Evolutionary conservation across 345 rosid species (phyloP), one percentile per base, ranked within the genome.

Genomic region (Lagerstroemia speciosa): DNA sequence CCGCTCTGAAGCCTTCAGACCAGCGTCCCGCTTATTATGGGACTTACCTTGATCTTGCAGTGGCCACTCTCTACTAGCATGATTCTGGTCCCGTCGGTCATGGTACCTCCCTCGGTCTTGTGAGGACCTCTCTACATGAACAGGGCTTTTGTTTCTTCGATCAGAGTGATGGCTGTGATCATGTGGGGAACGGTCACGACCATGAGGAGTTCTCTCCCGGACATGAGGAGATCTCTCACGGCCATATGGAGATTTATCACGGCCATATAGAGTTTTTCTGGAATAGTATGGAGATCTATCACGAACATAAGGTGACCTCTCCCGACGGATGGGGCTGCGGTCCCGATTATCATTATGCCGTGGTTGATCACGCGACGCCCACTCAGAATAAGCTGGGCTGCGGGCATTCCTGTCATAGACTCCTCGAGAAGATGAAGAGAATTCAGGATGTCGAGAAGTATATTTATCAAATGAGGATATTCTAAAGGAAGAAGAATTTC

Each of bases 131-230:
- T 91, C 95, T 71, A 64, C 31, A 79, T 66, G 79, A 72, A 80
- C 66, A 69, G 98, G 97, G 80, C 96, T 93, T 81, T 84, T 77
- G 70, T 76, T 84, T 80, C 97, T 88, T 76, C 87, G 80, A 75
- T 88, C 96, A 79, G 78, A 75, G 74, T 78, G 87, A 40, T 79
- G 89, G 79, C 79, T 81, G 69, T 91, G 81, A 45, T 84, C 96
- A 74, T 80, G 80, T 60, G 99, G 96, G 52, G 99, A 93, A 77
- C 78, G 87, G 64, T 83, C 90, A 57, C 79, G 87, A 66, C 71
- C 67, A 78, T 76, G 72, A 27, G 86, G 83, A 41, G 88, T 81
- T 73, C 74, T 81, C n/a, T 80, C 85, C 7, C 81, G 77, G 27
- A 40, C 76, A 75, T 79, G 77, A 50, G 99, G 97, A 41, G 99